A percentile compares a stretch with the other conserved stretches of the same genome.
Evolutionary conservation across 768 basidiomycete species (phyloP).

Genomic region (Amanita inopinata): DNA sequence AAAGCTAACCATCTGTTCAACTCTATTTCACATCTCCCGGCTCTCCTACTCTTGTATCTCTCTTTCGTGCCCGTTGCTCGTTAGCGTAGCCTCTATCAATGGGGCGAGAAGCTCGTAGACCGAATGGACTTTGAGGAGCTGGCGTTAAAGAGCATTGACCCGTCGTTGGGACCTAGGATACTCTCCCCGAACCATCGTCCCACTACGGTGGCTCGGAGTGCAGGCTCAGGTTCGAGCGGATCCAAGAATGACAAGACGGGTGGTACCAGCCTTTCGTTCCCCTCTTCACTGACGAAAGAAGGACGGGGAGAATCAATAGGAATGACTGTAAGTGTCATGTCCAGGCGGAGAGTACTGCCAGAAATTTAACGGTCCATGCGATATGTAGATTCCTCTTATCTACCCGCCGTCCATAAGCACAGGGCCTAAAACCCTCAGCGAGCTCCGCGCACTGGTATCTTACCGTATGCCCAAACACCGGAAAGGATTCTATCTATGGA

Average conservation of each 20-base stretch:
- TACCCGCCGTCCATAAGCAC: constrained; percentile 41
- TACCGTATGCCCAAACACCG: constrained; percentile 54
- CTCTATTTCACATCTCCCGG: not conserved
- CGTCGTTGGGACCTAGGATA: constrained; percentile 52
- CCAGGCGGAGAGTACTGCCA: no score
- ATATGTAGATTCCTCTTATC: constrained; percentile 58
- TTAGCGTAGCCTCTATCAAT: constrained; percentile 43
- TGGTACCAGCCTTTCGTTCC: constrained; percentile 12
- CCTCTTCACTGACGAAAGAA: constrained; percentile 1
- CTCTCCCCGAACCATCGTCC: constrained; percentile 11
- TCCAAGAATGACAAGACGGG: constrained; percentile 13
- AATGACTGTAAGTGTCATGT: no score
- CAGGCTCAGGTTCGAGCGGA: constrained; percentile 13
- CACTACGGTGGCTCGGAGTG: constrained; percentile 13
- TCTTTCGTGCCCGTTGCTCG: constrained; percentile 2
- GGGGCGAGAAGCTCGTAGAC: constrained; percentile 62
- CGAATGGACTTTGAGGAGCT: constrained; percentile 75
- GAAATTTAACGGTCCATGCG: no score
- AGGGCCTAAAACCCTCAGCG: constrained; percentile 25
- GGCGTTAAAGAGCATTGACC: constrained; percentile 63
- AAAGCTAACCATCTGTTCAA: not conserved
- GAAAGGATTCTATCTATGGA: constrained; percentile 58
- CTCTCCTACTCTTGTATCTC: not conserved
- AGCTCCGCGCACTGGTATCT: constrained; percentile 42
- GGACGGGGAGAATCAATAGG: no score